Percentiles rank a stretch among this genome's conserved stretches.
Conservation (phyloP, 2,329 filamentous ascomycete species). For the Colletotrichum noveboracense region DNA sequence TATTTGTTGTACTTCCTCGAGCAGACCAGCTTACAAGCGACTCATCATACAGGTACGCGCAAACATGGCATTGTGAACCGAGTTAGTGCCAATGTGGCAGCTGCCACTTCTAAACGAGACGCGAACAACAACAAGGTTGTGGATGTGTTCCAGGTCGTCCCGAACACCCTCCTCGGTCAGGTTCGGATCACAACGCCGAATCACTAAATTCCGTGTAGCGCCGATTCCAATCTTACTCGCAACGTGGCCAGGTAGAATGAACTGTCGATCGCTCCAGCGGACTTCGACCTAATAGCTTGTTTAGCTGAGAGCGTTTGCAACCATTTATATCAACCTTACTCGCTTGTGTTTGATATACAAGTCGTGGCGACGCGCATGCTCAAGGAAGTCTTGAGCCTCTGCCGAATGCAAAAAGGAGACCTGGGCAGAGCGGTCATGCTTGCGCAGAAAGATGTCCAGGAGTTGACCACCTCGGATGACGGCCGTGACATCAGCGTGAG, state of each 20-base stretch:
- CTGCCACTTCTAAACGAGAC: slow-evolving; percentile 63
- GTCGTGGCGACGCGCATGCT: slow-evolving; percentile 67
- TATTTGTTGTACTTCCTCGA: neutral
- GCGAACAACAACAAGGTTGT: slow-evolving; percentile 75
- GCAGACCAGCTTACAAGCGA: slow-evolving; percentile 45
- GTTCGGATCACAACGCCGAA: slow-evolving; percentile 62
- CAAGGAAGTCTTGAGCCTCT: slow-evolving; percentile 68
- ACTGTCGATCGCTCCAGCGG: slow-evolving; percentile 75
- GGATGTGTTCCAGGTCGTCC: slow-evolving; percentile 81
- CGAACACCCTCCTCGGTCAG: slow-evolving; percentile 70
- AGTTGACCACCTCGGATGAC: slow-evolving; percentile 73
- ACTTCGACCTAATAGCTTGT: slow-evolving; percentile 62
- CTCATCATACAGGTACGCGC: slow-evolving; percentile 81
- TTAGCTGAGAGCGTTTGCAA: neutral
- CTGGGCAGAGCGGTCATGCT: slow-evolving; percentile 62
- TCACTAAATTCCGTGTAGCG: slow-evolving; percentile 76
- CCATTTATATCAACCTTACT: slow-evolving; percentile 43
- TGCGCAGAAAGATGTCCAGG: slow-evolving; percentile 70
- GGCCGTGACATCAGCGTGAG: slow-evolving; percentile 68
- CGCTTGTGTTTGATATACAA: slow-evolving; percentile 73
- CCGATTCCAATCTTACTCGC: slow-evolving; percentile 67
- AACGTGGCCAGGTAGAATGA: slow-evolving; percentile 66
- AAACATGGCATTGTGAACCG: slow-evolving; percentile 76
- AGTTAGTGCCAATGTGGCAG: slow-evolving; percentile 77
- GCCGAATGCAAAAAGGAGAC: slow-evolving; percentile 73